Evolutionary conservation across 768 basidiomycete genomes (phyloP).

Genomic region (Rhodotorula toruloides): DNA sequence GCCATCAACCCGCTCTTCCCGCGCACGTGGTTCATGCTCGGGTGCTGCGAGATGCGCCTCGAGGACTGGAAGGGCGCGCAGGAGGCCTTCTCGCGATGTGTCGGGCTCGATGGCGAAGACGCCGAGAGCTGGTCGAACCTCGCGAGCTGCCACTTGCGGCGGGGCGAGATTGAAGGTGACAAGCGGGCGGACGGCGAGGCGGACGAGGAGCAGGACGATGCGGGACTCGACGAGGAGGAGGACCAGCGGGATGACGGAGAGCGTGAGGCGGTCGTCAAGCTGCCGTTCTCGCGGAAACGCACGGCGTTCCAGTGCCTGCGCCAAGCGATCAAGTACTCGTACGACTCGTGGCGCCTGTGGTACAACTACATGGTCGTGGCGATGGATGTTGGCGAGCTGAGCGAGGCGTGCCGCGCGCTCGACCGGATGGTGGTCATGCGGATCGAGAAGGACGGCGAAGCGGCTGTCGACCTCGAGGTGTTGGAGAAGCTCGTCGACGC

Average conservation of each 20-base stretch:
- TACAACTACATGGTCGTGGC: slow-evolving; percentile 91
- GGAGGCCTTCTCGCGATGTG: slow-evolving; percentile 77
- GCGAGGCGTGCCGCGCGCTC: slow-evolving; percentile 78
- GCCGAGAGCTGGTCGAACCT: slow-evolving; percentile 98
- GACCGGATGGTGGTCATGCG: slow-evolving; percentile 73
- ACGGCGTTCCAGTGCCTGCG: slow-evolving; percentile 89
- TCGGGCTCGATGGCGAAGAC: slow-evolving; percentile 89
- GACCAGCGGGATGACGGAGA: slow-evolving; percentile 17
- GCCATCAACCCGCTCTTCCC: slow-evolving; percentile 78
- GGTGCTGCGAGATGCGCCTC: slow-evolving; percentile 74
- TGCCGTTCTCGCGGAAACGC: slow-evolving; percentile 59
- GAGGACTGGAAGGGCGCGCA: slow-evolving; percentile 81
- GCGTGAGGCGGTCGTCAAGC: slow-evolving; percentile 20
- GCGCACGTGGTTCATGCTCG: slow-evolving; percentile 96
- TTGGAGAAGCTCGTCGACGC: slow-evolving; percentile 83
- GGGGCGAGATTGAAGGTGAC: slow-evolving; percentile 53
- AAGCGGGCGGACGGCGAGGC: slow-evolving; percentile 45
- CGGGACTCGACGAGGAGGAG: not conserved
- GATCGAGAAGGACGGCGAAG: slow-evolving; percentile 53
- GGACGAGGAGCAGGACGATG: slow-evolving; percentile 39
- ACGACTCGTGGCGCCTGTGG: slow-evolving; percentile 98
- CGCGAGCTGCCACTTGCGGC: slow-evolving; percentile 84
- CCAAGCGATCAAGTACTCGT: slow-evolving; percentile 74
- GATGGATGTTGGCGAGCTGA: slow-evolving; percentile 85
- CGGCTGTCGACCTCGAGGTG: slow-evolving; percentile 75